Percentiles rank a stretch among this genome's conserved stretches.
Evolutionary conservation across 257 asterid genomes (phyloP).

Genomic region (Coffea canephora): DNA sequence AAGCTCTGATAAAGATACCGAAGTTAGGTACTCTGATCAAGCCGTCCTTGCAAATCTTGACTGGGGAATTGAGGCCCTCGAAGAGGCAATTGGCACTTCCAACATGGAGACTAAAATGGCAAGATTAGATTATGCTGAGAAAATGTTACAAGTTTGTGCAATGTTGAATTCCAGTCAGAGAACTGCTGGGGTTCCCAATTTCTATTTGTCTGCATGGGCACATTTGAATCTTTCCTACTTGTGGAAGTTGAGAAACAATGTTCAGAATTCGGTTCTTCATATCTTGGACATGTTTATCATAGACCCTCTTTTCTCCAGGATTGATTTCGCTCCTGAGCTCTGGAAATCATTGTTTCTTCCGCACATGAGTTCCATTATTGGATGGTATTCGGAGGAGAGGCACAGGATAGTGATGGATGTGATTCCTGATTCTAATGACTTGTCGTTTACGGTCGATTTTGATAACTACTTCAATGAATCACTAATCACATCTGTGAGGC

Average conservation of each 20-base stretch:
- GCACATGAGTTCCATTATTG: slow-evolving; percentile 66
- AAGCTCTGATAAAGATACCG: slow-evolving; percentile 34
- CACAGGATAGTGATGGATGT: slow-evolving; percentile 66
- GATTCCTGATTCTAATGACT: slow-evolving; percentile 60
- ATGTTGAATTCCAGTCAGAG: slow-evolving; percentile 53
- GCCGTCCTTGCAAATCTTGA: slow-evolving; percentile 80
- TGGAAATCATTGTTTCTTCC: slow-evolving; percentile 73
- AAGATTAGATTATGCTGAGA: slow-evolving; percentile 64
- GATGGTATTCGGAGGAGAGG: slow-evolving; percentile 78
- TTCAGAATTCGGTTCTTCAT: slow-evolving; percentile 46
- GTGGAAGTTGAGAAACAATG: slow-evolving; percentile 50
- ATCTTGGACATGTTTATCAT: slow-evolving; percentile 62
- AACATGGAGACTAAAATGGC: slow-evolving; percentile 73
- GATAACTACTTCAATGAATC: slow-evolving; percentile 63
- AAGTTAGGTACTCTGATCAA: slow-evolving; percentile 74
- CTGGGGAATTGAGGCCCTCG: slow-evolving; percentile 90
- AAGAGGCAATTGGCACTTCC: slow-evolving; percentile 70
- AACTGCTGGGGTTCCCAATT: slow-evolving; percentile 84
- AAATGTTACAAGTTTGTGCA: slow-evolving; percentile 81
- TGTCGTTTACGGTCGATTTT: slow-evolving; percentile 62
- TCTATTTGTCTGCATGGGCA: slow-evolving; percentile 85
- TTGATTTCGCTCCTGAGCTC: slow-evolving; percentile 80
- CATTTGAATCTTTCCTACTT: slow-evolving; percentile 62
- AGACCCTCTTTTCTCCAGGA: slow-evolving; percentile 75
- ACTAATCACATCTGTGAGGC: slow-evolving; percentile 62